phyloP scores from a whole-genome alignment of 2,329 filamentous ascomycete genomes.

The Colletotrichum sidae region DNA sequence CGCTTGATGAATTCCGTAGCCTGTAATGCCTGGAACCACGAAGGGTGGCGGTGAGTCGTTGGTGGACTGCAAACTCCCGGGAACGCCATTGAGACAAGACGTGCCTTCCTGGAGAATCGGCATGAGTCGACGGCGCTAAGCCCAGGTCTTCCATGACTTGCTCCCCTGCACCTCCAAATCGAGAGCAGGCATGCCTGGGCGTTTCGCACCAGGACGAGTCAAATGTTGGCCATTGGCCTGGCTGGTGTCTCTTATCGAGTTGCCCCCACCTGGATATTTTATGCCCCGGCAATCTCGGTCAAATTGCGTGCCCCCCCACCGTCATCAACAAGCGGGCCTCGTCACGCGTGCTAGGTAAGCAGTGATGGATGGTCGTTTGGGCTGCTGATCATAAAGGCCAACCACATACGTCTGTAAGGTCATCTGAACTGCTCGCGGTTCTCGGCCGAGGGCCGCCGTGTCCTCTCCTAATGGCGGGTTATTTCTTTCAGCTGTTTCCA shows the following conservation, averaged over 20 bases:
- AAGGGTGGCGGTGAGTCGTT: conserved; percentile 35
- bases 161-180: conserved; percentile 26
- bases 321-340: conserved; percentile 22
- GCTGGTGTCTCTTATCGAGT: conserved; percentile 30
- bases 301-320: conserved; percentile 34
- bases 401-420: conserved; percentile 29
- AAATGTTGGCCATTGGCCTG: conserved; percentile 23
- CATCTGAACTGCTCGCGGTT: conserved; percentile 24
- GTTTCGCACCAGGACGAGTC: conserved; percentile 29
- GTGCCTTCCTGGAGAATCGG: conserved; percentile 27
- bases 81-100: conserved; percentile 23
- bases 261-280: conserved; percentile 32
- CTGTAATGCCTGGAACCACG: neutral
- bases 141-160: conserved; percentile 25
- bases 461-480: neutral
- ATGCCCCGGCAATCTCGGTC: conserved; percentile 38
- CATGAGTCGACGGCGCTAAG: conserved; percentile 30
- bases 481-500: neutral
- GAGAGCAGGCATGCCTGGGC: conserved; percentile 18
- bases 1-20: too few relatives aligned
- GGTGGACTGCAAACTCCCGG: conserved; percentile 17
- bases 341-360: neutral
- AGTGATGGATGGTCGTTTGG: too few relatives aligned
- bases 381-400: conserved; percentile 30
- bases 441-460: conserved; percentile 25